phyloP scores from a whole-genome alignment of 192 early-diverging fungal genomes.

The Chytriomyces sp. region DNA sequence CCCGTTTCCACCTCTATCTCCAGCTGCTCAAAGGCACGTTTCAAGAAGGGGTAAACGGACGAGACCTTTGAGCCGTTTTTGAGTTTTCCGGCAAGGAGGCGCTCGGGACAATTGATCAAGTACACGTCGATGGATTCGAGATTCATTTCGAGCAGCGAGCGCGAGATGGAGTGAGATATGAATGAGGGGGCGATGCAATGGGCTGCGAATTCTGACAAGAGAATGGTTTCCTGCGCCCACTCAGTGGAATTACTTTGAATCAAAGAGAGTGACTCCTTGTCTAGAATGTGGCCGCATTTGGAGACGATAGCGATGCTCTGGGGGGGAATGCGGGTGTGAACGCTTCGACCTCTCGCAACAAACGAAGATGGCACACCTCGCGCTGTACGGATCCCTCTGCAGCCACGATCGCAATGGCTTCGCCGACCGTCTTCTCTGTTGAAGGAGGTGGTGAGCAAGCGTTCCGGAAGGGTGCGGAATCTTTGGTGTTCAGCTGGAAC shows the following conservation, averaged over 20 bases:
- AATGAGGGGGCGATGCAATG: slow-evolving; percentile 67
- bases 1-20: slow-evolving; percentile 63
- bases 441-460: not conserved
- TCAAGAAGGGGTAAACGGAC: slow-evolving; percentile 61
- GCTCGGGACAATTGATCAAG: slow-evolving; percentile 78
- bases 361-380: slow-evolving; percentile 39
- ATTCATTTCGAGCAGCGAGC: slow-evolving; percentile 55
- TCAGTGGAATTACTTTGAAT: not conserved
- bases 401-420: slow-evolving; percentile 40
- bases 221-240: not conserved
- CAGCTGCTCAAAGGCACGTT: slow-evolving; percentile 58
- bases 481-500: not conserved
- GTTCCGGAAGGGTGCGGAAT: not conserved
- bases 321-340: not conserved
- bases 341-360: not conserved
- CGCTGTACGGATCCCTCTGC: slow-evolving; percentile 40
- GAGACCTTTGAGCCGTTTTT: slow-evolving; percentile 25
- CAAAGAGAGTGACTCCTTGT: not conserved
- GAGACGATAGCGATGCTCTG: slow-evolving; percentile 38
- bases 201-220: slow-evolving; percentile 25
- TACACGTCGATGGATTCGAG: slow-evolving; percentile 67
- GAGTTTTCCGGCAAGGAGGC: slow-evolving; percentile 62
- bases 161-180: slow-evolving; percentile 57
- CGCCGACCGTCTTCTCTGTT: slow-evolving; percentile 61
- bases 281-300: slow-evolving; percentile 48